Evolutionary conservation across 2,329 filamentous ascomycete species (phyloP).

Genomic region (Lasiodiplodia hormozganensis): DNA sequence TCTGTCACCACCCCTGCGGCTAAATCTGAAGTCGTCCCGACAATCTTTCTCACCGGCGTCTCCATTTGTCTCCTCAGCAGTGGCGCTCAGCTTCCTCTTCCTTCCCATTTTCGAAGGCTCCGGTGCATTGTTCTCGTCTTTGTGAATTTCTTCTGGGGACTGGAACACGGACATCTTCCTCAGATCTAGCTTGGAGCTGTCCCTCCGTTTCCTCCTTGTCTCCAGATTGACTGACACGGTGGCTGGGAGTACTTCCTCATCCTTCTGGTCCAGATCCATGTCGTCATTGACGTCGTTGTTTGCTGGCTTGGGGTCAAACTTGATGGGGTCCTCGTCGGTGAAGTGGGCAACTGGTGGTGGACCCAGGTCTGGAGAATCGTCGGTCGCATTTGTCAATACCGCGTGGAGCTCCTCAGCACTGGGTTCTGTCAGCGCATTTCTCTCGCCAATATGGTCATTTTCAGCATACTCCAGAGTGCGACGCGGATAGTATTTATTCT

Average conservation of each 20-base stretch:
- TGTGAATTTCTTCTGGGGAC: slow-evolving; percentile 46
- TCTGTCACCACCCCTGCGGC: slow-evolving; percentile 37
- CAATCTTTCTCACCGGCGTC: slow-evolving; percentile 16
- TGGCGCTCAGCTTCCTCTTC: slow-evolving; percentile 63
- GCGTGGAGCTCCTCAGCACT: slow-evolving; percentile 66
- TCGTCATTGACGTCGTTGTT: slow-evolving; percentile 32
- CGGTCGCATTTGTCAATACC: slow-evolving; percentile 59
- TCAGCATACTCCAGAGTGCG: slow-evolving; percentile 69
- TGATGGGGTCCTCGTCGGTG: slow-evolving; percentile 56
- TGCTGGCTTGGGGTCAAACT: slow-evolving; percentile 47
- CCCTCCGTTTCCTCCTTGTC: slow-evolving; percentile 59
- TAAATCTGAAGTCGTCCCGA: slow-evolving; percentile 56
- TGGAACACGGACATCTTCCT: slow-evolving; percentile 53
- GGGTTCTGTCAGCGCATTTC: slow-evolving; percentile 32
- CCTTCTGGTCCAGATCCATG: slow-evolving; percentile 36
- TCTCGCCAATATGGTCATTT: slow-evolving; percentile 35
- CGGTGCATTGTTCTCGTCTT: slow-evolving; percentile 33
- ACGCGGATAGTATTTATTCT: slow-evolving; percentile 72
- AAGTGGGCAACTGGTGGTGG: slow-evolving; percentile 62
- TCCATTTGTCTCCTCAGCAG: slow-evolving; percentile 34
- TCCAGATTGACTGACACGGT: slow-evolving; percentile 57
- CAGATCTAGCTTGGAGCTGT: slow-evolving; percentile 55
- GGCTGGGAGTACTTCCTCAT: slow-evolving; percentile 46
- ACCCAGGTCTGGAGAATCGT: slow-evolving; percentile 73
- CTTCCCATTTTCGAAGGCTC: slow-evolving; percentile 54